A percentile compares a stretch with the other conserved stretches of the same genome.
phyloP scores from a whole-genome alignment of 2,329 filamentous ascomycete genomes.

The Xylaria sp. region DNA sequence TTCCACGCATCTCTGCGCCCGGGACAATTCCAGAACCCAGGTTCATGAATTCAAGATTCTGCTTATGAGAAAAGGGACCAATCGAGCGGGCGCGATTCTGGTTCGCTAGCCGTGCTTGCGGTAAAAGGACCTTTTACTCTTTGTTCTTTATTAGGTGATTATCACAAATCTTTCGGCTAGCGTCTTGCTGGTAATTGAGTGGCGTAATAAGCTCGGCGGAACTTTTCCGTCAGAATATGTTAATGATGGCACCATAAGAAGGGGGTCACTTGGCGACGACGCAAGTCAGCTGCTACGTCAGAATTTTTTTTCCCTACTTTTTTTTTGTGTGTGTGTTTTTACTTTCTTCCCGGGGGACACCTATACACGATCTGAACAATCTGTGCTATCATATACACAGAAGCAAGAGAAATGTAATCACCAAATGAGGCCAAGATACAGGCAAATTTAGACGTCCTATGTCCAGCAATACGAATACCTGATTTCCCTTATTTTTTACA shows the following conservation, averaged over 20 bases:
- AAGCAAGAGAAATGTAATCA: not conserved
- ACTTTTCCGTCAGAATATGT: slow-evolving; percentile 6
- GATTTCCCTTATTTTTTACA: not conserved
- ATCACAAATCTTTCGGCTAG: not conserved
- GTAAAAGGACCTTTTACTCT: not conserved
- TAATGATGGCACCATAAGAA: slow-evolving; percentile 7
- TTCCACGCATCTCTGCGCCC: not conserved
- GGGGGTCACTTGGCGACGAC: slow-evolving; percentile 1
- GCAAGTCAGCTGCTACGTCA: slow-evolving; percentile 21
- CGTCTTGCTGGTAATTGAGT: not conserved
- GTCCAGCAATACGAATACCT: no score
- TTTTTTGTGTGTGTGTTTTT: no score
- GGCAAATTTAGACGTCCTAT: no score
- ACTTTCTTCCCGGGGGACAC: not conserved
- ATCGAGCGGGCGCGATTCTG: not conserved
- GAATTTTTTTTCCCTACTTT: not conserved
- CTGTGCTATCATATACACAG: not conserved
- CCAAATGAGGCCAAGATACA: no score
- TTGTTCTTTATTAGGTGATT: not conserved
- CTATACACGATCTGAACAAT: not conserved
- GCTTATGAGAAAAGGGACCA: not conserved
- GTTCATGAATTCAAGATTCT: slow-evolving; percentile 6
- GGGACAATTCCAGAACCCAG: slow-evolving; percentile 5
- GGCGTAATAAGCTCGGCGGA: slow-evolving; percentile 18
- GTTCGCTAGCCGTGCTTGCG: slow-evolving; percentile 1